Evolutionary conservation across 1,139 yeast genomes (phyloP).

Genomic region (Hanseniaspora gamundiae): DNA sequence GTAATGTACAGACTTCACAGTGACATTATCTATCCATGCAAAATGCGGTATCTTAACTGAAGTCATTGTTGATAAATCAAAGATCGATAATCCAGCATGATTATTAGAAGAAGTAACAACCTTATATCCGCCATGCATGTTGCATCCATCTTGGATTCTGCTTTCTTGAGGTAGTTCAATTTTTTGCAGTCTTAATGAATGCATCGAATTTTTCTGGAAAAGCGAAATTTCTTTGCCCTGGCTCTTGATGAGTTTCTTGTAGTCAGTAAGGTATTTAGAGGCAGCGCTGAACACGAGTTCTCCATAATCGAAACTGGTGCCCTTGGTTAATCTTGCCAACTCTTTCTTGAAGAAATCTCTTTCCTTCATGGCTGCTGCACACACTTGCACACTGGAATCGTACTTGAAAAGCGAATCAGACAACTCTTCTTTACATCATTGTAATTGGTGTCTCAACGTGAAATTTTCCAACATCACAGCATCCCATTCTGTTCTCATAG

Average conservation of each 20-base stretch:
- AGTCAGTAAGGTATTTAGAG: neutral
- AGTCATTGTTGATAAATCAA: no score
- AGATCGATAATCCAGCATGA: no score
- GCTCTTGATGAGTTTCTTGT: neutral
- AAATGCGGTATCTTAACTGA: no score
- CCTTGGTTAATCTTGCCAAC: constrained; percentile 22
- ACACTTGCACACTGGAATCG: constrained; percentile 86
- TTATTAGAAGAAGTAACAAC: no score
- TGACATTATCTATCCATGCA: no score
- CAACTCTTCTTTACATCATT: constrained; percentile 54
- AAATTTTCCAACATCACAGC: constrained; percentile 73
- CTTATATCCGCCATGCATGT: no score
- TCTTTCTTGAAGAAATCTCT: constrained; percentile 61
- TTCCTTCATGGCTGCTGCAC: constrained; percentile 59
- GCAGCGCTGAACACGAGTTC: neutral
- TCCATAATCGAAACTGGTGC: constrained; percentile 14
- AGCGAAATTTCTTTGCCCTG: neutral
- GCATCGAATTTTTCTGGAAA: neutral
- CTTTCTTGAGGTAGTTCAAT: no score
- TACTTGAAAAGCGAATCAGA: constrained; percentile 70
- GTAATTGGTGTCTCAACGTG: constrained; percentile 60
- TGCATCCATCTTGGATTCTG: no score
- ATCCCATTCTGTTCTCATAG: constrained; percentile 87
- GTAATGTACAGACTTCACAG: no score
- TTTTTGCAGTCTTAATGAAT: no score